Base-by-base conservation (phyloP, 345 rosid species). In the Ricinus communis region DNA sequence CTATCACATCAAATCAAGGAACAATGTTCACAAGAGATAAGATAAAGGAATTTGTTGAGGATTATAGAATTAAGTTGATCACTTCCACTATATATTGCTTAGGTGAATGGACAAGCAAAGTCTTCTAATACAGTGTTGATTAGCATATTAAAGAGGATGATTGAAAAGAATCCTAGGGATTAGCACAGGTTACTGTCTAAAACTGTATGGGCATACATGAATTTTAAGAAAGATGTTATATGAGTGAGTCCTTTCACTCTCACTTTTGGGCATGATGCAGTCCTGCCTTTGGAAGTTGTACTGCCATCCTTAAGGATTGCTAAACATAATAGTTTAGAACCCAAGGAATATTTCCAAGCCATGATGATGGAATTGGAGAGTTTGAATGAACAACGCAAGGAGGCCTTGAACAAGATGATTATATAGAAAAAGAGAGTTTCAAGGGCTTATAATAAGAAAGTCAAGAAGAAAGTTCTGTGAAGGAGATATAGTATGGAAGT, bases 211-310 rank as follows among this genome's bases (percentile, higher is more conserved):
- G 71, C 25, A 15, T 67, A 49, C 7, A 49, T 18, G 16, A 67
- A 38, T 0, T 49, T 45, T 3, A 51, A 31, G 28, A 27, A 14
- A 28, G 50, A 53, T 12, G 36, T 30, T 27, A 67, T 45, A 0
- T n/a, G 40, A 5, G 25, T 31, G 2, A 67, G 25, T 27, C 60
- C 45, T 0, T 67, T 50, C 16, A 2, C 59, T 15, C 56, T 67
- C 1, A 67, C 71, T 0, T 67, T 50, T 67, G 71, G 59, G 5
- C 60, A 51, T 49, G 71, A 67, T 18, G 33, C 16, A 2, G 28
- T 64, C 5, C 30, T 64, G 1, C 53, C 53, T 0, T 19, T 64
- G 1, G 68, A 64, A 21, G 52, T 64, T 5, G 45, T 40, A 4
- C 6, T 40, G 5, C 45, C 45, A 4, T 40, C 45, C 10, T 40